phyloP scores from a whole-genome alignment of 2,329 filamentous ascomycete genomes.

The Elsinoe batatas region DNA sequence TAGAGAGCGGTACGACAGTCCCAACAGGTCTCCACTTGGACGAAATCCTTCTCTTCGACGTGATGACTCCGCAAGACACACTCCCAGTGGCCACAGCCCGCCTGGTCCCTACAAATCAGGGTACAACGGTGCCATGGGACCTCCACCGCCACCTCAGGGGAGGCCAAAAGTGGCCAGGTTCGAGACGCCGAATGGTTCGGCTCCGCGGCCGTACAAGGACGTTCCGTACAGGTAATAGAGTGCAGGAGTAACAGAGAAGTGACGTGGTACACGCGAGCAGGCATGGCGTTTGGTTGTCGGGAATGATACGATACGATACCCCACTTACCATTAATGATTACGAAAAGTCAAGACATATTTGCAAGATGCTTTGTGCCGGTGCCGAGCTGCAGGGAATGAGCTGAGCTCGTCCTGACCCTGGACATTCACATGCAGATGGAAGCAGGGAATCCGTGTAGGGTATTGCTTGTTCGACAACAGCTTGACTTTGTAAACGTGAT shows the following conservation, averaged over 20 bases:
- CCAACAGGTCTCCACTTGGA: conserved; percentile 6
- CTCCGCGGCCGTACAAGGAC: conserved; percentile 5
- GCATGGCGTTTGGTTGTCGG: background rate
- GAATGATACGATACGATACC: conserved; percentile 2
- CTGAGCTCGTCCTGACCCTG: too few species aligned
- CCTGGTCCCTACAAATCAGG: background rate
- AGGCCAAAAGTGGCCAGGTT: conserved; percentile 9
- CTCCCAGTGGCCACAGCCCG: background rate
- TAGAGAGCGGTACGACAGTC: conserved; percentile 8
- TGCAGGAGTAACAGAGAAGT: background rate
- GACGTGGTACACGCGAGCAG: background rate
- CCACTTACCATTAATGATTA: conserved; percentile 2
- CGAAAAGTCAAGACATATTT: background rate
- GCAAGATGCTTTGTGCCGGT: too few species aligned
- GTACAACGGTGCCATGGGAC: background rate
- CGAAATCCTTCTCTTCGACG: conserved; percentile 8
- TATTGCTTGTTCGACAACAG: too few species aligned
- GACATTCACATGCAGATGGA: too few species aligned
- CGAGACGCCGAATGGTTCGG: conserved; percentile 8
- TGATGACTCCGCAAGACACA: conserved; percentile 4
- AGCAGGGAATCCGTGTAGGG: too few species aligned
- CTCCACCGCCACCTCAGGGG: background rate
- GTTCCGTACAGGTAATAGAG: background rate
- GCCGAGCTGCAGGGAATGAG: too few species aligned
- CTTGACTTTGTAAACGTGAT: too few species aligned